phyloP scores from a whole-genome alignment of 371 early-diverging fungal species.

The Syncephalis plumigaleata region DNA sequence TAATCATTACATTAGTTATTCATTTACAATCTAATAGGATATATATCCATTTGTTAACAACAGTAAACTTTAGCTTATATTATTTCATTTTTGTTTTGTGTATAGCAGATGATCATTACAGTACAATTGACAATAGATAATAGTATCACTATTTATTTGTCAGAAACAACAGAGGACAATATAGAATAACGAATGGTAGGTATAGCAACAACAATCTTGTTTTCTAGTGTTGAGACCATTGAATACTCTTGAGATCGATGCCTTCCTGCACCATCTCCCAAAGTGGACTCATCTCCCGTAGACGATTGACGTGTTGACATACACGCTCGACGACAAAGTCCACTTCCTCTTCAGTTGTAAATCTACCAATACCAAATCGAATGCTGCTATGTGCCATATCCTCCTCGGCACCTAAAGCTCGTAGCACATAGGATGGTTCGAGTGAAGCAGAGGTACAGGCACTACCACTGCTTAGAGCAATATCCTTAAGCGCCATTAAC shows the following conservation, averaged over 20 bases:
- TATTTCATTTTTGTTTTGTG: too few relatives aligned
- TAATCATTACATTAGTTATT: too few relatives aligned
- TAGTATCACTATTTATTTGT: too few relatives aligned
- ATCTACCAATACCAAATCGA: slow-evolving; percentile 97
- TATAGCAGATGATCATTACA: too few relatives aligned
- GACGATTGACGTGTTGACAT: slow-evolving; percentile 67
- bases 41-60: too few relatives aligned
- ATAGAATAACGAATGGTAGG: too few relatives aligned
- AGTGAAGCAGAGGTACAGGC: slow-evolving; percentile 99
- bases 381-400: slow-evolving; percentile 98
- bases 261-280: slow-evolving; percentile 99
- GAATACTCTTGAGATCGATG: slow-evolving; percentile 77
- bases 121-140: too few relatives aligned
- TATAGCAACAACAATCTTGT: too few relatives aligned
- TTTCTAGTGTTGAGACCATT: slow-evolving; percentile 80
- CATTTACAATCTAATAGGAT: too few relatives aligned
- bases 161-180: too few relatives aligned
- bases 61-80: too few relatives aligned
- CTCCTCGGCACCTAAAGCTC: slow-evolving; percentile 96
- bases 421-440: slow-evolving; percentile 97
- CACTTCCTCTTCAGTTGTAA: slow-evolving; percentile 94
- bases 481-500: slow-evolving; percentile 96
- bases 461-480: slow-evolving; percentile 94
- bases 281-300: slow-evolving; percentile 97
- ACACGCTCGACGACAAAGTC: slow-evolving; percentile 82